These are phyloP conservation scores for Irpex rosettiformis DNA, from an alignment of 1,284 basidiomycete species.

Conservation along the genomic window DNA sequence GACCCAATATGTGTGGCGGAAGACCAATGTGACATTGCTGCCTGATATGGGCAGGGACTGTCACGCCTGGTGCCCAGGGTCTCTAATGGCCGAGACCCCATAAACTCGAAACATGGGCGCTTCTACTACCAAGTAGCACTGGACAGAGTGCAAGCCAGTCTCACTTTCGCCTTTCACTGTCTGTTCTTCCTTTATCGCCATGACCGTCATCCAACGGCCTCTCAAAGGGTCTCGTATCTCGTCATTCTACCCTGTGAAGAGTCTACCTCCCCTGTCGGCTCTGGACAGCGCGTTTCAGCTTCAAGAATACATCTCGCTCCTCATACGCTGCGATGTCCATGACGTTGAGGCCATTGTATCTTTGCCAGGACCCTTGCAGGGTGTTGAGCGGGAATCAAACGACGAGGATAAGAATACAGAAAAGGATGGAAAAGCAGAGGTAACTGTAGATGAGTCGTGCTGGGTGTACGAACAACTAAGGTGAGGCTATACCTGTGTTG, in stretches of 20 bases:
- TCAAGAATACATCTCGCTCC: conserved; percentile 90
- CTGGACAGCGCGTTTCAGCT: conserved; percentile 92
- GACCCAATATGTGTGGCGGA: background rate
- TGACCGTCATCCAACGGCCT: conserved; percentile 52
- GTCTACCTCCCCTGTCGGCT: conserved; percentile 59
- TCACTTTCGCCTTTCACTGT: too few relatives aligned
- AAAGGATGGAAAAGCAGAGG: conserved; percentile 44
- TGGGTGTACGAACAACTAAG: conserved; percentile 96
- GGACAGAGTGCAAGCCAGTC: too few relatives aligned
- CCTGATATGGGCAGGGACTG: background rate
- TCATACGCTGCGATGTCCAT: conserved; percentile 84
- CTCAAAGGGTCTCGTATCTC: conserved; percentile 72
- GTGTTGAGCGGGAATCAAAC: conserved; percentile 16
- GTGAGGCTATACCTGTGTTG: conserved; percentile 38
- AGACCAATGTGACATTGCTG: background rate
- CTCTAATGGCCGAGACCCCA: background rate
- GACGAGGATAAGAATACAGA: conserved; percentile 35
- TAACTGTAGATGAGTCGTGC: conserved; percentile 74
- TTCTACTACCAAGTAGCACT: too few relatives aligned
- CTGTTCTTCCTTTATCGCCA: background rate
- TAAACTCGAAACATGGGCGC: background rate
- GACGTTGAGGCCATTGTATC: conserved; percentile 82
- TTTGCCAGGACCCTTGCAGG: conserved; percentile 49
- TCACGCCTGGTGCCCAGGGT: background rate
- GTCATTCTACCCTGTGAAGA: conserved; percentile 72